Base-by-base conservation (phyloP, 768 basidiomycete genomes). In the Cyathus striatus region DNA sequence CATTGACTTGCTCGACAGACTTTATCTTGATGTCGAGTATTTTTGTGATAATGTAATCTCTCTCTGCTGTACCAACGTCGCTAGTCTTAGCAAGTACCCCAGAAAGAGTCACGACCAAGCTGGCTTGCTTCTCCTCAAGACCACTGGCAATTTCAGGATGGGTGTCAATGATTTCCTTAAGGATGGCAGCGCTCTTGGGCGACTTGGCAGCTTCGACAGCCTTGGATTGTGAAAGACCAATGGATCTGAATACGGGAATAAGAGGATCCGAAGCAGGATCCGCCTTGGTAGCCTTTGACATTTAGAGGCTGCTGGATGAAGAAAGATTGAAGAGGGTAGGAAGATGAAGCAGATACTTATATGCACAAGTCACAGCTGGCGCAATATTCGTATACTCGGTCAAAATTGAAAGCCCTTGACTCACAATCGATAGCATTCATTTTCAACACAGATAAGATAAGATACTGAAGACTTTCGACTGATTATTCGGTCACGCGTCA, bases 201-300 rank as follows among this genome's bases (percentile, higher is more conserved):
- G 76, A 86, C 59, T 91, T 89, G 25, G 82, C 79, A 4, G 88
- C 86, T 54, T 96, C 91, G 7, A 75, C 73, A 1, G 93, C 88
- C 59, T 91, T 90, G 41, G 83, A 65, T 46, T 79, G 73, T 32
- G 83, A 69, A 34, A 96, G 69, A 20, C 89, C 90, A 44, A 92
- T 83, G 26, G 81, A 76, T 58, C 81, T 76, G 70, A 94, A 92
- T 26, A 86, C 69, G 16, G 61, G 26, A 14, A 74, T 56, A 20
- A 72, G 50, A 6, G 62, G 53, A 41, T 70, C 61, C 33, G 49
- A 23, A 13, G 48, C 45, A 35, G 56, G 46, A 43, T 64, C 59
- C 10, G 52, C 36, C 30, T 55, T 60, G 13, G 47, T 30, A 23
- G 61, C 16, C 41, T 62, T 63, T 17, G 61, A 60, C 61, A 63